Percentiles rank a stretch among this genome's conserved stretches.
phyloP scores from a whole-genome alignment of 768 basidiomycete species.

The Kockovaella imperatae region DNA sequence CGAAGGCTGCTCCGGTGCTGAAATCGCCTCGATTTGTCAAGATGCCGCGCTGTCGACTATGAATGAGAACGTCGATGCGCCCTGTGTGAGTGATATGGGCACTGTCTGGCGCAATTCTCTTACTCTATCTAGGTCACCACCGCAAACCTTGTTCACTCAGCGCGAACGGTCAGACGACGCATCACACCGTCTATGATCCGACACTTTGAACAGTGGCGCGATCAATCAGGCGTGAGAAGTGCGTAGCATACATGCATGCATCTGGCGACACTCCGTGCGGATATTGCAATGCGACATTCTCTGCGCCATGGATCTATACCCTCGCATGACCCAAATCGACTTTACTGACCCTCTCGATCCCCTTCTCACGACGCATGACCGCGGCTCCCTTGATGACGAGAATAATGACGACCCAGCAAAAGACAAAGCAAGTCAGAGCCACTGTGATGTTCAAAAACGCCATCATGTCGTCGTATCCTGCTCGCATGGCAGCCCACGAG shows the following conservation, averaged over 20 bases:
- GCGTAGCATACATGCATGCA: too few relatives aligned
- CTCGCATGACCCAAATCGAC: too few relatives aligned
- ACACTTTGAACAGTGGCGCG: slow-evolving; percentile 67
- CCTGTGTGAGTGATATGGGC: slow-evolving; percentile 55
- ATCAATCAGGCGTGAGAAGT: slow-evolving; percentile 41
- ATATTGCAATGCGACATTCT: not conserved
- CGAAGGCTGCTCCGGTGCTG: slow-evolving; percentile 92
- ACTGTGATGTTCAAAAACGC: slow-evolving; percentile 54
- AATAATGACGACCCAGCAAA: slow-evolving; percentile 70
- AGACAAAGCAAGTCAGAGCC: slow-evolving; percentile 75
- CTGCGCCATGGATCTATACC: too few relatives aligned
- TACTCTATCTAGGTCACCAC: slow-evolving; percentile 58
- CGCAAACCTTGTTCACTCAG: slow-evolving; percentile 64
- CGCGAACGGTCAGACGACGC: slow-evolving; percentile 62
- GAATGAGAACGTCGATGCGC: slow-evolving; percentile 72
- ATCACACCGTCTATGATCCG: slow-evolving; percentile 73
- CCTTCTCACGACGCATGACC: too few relatives aligned
- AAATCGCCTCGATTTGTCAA: slow-evolving; percentile 83
- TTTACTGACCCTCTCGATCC: too few relatives aligned
- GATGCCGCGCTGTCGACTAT: slow-evolving; percentile 90
- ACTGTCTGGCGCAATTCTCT: not conserved
- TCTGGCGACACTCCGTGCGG: too few relatives aligned
- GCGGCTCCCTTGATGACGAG: slow-evolving; percentile 75
- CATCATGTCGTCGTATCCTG: slow-evolving; percentile 64
- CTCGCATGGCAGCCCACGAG: slow-evolving; percentile 81